Evolutionary conservation across 1,284 basidiomycete species (phyloP).

Genomic region (Ustilago trichophora): DNA sequence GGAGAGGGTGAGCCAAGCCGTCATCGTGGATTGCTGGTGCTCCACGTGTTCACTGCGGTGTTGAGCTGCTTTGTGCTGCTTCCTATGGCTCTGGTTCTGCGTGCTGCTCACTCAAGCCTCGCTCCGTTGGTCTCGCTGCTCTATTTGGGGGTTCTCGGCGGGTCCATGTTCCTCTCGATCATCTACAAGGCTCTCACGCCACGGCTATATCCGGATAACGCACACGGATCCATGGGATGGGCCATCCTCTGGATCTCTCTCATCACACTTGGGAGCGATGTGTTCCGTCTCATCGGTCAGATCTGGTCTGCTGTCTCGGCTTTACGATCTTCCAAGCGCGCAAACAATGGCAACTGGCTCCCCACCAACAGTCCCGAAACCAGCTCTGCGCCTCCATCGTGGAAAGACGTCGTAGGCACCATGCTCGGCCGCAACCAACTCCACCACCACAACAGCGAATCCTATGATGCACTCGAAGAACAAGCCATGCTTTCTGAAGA

Average conservation of each 20-base stretch:
- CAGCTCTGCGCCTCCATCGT: slow-evolving; percentile 1
- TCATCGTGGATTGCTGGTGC: slow-evolving; percentile 33
- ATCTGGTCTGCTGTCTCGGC: slow-evolving; percentile 23
- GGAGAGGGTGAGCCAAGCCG: slow-evolving; percentile 31
- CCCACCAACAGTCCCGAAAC: background rate
- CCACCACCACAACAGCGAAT: slow-evolving; percentile 5
- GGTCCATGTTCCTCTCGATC: slow-evolving; percentile 48
- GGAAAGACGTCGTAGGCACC: slow-evolving; percentile 18
- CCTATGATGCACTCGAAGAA: slow-evolving; percentile 38
- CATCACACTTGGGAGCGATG: slow-evolving; percentile 46
- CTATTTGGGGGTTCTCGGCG: slow-evolving; percentile 47
- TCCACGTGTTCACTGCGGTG: slow-evolving; percentile 47
- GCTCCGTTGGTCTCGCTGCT: slow-evolving; percentile 49
- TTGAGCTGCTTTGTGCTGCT: slow-evolving; percentile 59
- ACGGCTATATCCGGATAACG: slow-evolving; percentile 55
- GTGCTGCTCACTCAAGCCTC: slow-evolving; percentile 53
- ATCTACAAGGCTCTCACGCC: slow-evolving; percentile 61
- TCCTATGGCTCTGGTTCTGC: slow-evolving; percentile 54
- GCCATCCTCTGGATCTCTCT: slow-evolving; percentile 54
- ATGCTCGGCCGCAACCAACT: slow-evolving; percentile 16
- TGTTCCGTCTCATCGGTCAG: slow-evolving; percentile 37
- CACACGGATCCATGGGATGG: slow-evolving; percentile 53
- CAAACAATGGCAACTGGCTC: slow-evolving; percentile 8
- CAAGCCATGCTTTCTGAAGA: slow-evolving; percentile 34
- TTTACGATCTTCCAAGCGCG: slow-evolving; percentile 7